Evolutionary conservation across 2,329 filamentous ascomycete genomes (phyloP).

Genomic region (Anthostomella pinea): DNA sequence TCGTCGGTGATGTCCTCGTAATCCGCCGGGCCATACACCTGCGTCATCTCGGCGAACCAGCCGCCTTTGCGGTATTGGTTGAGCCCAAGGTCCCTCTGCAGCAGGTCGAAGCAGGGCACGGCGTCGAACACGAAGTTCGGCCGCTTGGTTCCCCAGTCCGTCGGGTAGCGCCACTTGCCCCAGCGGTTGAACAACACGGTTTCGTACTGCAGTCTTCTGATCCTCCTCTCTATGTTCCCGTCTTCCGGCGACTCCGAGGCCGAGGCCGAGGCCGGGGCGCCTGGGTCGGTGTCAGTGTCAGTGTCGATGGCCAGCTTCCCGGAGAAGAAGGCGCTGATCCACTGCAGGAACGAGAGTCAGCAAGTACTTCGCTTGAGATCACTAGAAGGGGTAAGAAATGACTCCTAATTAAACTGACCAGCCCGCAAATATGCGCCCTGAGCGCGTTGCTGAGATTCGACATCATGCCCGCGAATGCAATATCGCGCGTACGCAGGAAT

Average conservation of each 20-base stretch:
- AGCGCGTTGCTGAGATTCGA: conserved; percentile 42
- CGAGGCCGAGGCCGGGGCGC: no score
- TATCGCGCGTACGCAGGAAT: conserved; percentile 36
- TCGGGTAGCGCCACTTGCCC: conserved; percentile 65
- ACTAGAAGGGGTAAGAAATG: no score
- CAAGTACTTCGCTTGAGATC: no score
- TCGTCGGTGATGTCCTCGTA: conserved; percentile 53
- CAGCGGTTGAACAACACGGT: conserved; percentile 65
- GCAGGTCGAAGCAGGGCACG: conserved; percentile 67
- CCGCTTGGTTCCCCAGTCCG: conserved; percentile 57
- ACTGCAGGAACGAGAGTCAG: no score
- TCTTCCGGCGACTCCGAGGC: no score
- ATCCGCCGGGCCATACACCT: conserved; percentile 57
- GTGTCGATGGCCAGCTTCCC: conserved; percentile 19
- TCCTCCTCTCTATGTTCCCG: no score
- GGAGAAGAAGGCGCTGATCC: conserved; percentile 56
- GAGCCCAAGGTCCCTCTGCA: conserved; percentile 65
- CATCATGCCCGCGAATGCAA: conserved; percentile 47
- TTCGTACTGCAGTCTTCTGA: conserved; percentile 49
- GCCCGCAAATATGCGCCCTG: conserved; percentile 44
- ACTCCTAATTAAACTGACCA: no score
- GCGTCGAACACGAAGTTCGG: conserved; percentile 75
- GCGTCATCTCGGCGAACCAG: conserved; percentile 47
- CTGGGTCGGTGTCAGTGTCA: conserved; percentile 30
- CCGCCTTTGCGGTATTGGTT: conserved; percentile 53